Evolutionary conservation across 2,329 filamentous ascomycete genomes (phyloP).

Genomic region (Phyllosticta citrichinensis): DNA sequence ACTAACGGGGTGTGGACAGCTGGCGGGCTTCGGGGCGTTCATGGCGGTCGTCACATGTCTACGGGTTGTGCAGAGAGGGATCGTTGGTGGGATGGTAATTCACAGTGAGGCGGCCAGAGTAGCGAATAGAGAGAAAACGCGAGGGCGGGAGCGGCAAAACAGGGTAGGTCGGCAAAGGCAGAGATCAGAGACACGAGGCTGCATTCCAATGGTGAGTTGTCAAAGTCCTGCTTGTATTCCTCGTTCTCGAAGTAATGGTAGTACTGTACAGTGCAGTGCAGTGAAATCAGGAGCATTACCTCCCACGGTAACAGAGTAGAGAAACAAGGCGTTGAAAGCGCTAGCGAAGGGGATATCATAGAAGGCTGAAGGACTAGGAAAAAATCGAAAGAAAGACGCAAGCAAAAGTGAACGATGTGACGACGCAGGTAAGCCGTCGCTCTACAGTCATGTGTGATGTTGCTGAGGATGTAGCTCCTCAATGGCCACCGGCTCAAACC

Average conservation of each 20-base stretch:
- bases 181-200: not conserved
- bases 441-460: not conserved
- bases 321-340: not conserved
- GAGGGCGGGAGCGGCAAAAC: too few species aligned
- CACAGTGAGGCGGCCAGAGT: too few species aligned
- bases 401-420: not conserved
- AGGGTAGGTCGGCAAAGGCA: too few species aligned
- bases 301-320: not conserved
- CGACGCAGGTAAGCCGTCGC: not conserved
- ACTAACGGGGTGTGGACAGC: not conserved
- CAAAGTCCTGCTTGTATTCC: not conserved
- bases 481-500: constrained; percentile 7
- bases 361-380: not conserved
- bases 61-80: not conserved
- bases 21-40: not conserved
- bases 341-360: not conserved
- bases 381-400: not conserved
- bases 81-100: not conserved
- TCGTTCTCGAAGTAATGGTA: not conserved
- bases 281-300: not conserved
- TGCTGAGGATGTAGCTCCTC: not conserved
- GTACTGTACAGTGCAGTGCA: not conserved
- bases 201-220: not conserved
- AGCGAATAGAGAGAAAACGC: not conserved
- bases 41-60: not conserved